Base-by-base conservation (phyloP, 306 rosid species). In the Pueraria montana region DNA sequence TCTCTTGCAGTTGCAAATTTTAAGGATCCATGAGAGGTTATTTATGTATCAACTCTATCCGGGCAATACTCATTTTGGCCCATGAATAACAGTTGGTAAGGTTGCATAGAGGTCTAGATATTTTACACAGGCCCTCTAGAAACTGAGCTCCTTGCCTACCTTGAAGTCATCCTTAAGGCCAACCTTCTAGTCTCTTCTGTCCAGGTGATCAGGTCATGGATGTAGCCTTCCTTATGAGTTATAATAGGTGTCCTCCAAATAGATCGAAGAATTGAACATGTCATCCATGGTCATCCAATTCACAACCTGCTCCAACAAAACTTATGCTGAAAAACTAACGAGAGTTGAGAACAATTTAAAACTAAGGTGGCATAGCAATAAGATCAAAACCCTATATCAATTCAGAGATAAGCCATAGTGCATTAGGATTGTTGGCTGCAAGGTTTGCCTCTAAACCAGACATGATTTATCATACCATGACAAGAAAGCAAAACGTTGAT, bases 1-100 rank as follows among this genome's bases (percentile, higher is more conserved):
- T 64, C 71, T 16, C 71, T 17, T 66, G 48, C 72, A 66, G 11
- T 66, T 66, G 24, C 24, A 14, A 17, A 66, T 27, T 66, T 66
- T 66, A n/a, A 34, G 72, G 27, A 9, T 20, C 27, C 49, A n/a
- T 4, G 49, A 66, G 12, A 66, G 72, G 48, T 8, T 66, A 32
- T 36, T 66, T 36, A n/a, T 36, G 3, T 38, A 66, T 66, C 45
- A 36, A 36, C 27, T 36, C 27, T 27, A 2, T 40, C 16, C 18
- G 2, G 6, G 49, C 2, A 66, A 66, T 38, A 66, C 48, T 18
- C 4, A 10, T 42, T 38, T 20, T n/a, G 50, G 27, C 30, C 52
- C 50, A 10, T 9, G 52, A 10, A 36, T 38, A 20, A 17, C 2
- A 10, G 17, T 3, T 67, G 50, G 4, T 67, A 4, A 1, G 50